Base-by-base conservation (phyloP, 108 stramenopile genomes). In the Nannochloropsis gaditana region DNA sequence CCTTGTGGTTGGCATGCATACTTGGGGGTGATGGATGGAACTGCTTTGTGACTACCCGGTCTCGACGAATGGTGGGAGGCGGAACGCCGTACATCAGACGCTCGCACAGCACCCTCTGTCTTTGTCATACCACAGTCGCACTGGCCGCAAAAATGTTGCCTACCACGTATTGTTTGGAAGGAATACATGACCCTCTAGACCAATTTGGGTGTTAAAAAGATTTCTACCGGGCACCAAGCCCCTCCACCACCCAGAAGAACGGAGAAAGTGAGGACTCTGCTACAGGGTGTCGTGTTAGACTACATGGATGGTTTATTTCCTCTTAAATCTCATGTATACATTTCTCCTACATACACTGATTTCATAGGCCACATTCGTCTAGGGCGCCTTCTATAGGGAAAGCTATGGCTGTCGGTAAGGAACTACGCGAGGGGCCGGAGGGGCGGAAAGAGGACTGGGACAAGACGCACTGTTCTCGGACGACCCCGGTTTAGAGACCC, bases 21-120 rank as follows among this genome's bases (percentile, higher is more conserved):
- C 31, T 31, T 31, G 31, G 31, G 31, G 31, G 31, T 31, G 31
- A 31, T 31, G 31, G 31, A 31, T 31, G 31, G 31, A 31, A 31
- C 31, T 0, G 31, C 31, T 31, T 31, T 31, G 31, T 31, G 31
- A 31, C 31, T 31, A 31, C 31, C 31, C 31, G 19, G 15, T 73
- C 19, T 15, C 59, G 59, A 73, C 59, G 59, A 73, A 73, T 73
- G 59, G 59, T n/a, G 59, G 59, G 59, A 73, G 59, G 59, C n/a
- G 59, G 59, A 73, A 73, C 4, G 59, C 59, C 59, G 19, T 73
- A 31, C 31, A 31, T 31, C 31, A 31, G 31, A 31, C 31, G 31
- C 31, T 0, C 31, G 31, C 31, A 31, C 31, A 31, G 31, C 31
- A 31, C 31, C 31, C 31, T 31, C 31, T 31, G 31, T 31, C 31